Evolutionary conservation across 345 rosid genomes (phyloP).

Genomic region (Reutealis trisperma): DNA sequence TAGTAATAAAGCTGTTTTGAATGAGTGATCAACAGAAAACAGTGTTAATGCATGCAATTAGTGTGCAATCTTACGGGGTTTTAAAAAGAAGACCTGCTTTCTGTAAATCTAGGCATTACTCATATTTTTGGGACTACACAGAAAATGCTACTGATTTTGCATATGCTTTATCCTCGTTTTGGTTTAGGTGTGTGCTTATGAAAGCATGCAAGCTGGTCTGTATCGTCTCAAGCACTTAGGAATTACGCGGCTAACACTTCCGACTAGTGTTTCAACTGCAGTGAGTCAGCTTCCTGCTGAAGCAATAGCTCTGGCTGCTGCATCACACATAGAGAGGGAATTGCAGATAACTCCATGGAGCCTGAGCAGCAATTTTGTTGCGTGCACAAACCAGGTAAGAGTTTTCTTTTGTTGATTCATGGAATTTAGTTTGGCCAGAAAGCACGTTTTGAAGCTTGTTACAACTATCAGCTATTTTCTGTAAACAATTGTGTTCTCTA

Average conservation of each 20-base stretch:
- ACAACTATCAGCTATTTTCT: neutral
- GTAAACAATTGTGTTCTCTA: neutral
- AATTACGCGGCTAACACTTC: conserved; percentile 70
- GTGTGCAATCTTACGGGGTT: no score
- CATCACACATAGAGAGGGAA: conserved; percentile 95
- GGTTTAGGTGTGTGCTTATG: conserved; percentile 83
- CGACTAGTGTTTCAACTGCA: conserved; percentile 76
- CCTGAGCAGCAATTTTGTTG: conserved; percentile 90
- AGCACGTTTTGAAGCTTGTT: neutral
- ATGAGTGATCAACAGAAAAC: no score
- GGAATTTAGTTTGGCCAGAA: neutral
- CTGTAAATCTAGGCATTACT: neutral
- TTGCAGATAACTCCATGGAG: conserved; percentile 96
- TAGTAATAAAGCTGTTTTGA: no score
- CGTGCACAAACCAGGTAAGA: conserved; percentile 87
- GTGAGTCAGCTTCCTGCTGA: conserved; percentile 93
- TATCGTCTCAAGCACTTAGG: conserved; percentile 93
- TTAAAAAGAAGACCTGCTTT: neutral
- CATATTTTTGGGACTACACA: neutral
- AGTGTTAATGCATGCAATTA: neutral
- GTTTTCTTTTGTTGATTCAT: conserved; percentile 9
- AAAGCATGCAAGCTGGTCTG: conserved; percentile 96
- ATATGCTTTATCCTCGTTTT: neutral
- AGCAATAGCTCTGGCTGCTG: conserved; percentile 97
- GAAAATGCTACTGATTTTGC: neutral